phyloP scores from a whole-genome alignment of 2,329 filamentous ascomycete species.

The Ramularia endophylla region DNA sequence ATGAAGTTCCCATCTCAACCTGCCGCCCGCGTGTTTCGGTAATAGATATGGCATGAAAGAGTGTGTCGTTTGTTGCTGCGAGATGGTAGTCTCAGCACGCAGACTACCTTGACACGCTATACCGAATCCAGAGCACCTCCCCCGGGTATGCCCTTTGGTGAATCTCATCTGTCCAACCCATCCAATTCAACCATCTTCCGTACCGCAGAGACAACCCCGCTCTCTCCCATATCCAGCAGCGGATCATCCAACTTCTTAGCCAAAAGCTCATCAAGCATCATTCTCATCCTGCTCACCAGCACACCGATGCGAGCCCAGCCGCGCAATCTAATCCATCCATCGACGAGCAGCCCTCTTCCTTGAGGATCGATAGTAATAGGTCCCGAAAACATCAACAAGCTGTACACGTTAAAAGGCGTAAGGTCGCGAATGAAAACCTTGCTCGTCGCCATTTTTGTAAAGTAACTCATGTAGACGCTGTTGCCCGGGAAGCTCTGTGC shows the following conservation, averaged over 20 bases:
- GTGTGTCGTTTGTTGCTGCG: too few species aligned
- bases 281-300: slow-evolving; percentile 71
- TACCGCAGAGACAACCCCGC: slow-evolving; percentile 70
- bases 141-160: too few species aligned
- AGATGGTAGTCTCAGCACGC: too few species aligned
- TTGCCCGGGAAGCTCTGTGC: slow-evolving; percentile 70
- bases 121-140: too few species aligned
- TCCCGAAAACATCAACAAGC: slow-evolving; percentile 81
- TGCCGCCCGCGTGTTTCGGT: too few species aligned
- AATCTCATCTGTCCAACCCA: slow-evolving; percentile 46
- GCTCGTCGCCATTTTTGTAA: slow-evolving; percentile 82
- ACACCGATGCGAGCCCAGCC: slow-evolving; percentile 96
- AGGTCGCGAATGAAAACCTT: slow-evolving; percentile 90
- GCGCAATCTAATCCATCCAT: slow-evolving; percentile 79
- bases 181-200: slow-evolving; percentile 81
- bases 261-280: slow-evolving; percentile 81
- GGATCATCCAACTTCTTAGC: slow-evolving; percentile 75
- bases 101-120: too few species aligned
- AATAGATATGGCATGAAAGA: too few species aligned
- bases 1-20: too few species aligned
- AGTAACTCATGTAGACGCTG: slow-evolving; percentile 79
- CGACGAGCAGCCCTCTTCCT: slow-evolving; percentile 79
- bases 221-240: slow-evolving; percentile 36
- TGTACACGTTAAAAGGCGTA: slow-evolving; percentile 89
- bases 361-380: slow-evolving; percentile 79